Conservation (phyloP, 1,139 yeast genomes). For the Ogataea hybrid region DNA sequence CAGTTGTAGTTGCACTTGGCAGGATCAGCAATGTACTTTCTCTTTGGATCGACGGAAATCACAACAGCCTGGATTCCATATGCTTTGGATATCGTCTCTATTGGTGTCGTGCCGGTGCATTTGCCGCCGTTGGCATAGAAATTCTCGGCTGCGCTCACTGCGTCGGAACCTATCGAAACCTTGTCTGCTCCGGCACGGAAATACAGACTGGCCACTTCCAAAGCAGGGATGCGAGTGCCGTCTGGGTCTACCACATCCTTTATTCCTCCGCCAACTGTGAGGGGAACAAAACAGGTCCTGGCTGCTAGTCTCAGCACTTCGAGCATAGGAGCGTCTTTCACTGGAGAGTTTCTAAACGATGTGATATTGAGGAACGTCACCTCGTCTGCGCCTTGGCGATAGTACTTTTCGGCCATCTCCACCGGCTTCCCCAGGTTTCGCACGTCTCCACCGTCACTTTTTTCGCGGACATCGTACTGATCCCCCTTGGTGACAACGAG, state of each 20-base stretch:
- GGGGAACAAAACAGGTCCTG: slow-evolving; percentile 88
- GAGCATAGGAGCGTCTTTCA: slow-evolving; percentile 91
- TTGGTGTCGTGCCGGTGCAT: slow-evolving; percentile 76
- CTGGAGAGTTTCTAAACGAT: slow-evolving; percentile 89
- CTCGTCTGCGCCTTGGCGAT: slow-evolving; percentile 94
- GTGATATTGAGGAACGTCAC: slow-evolving; percentile 92
- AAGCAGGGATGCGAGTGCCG: slow-evolving; percentile 74
- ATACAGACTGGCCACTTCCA: slow-evolving; percentile 85
- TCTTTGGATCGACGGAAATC: slow-evolving; percentile 92
- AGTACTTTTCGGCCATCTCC: slow-evolving; percentile 85
- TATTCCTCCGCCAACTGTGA: slow-evolving; percentile 98
- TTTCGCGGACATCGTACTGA: slow-evolving; percentile 93
- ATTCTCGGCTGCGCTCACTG: slow-evolving; percentile 84
- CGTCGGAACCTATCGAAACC: slow-evolving; percentile 96
- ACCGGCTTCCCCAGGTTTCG: slow-evolving; percentile 96
- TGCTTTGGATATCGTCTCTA: slow-evolving; percentile 85
- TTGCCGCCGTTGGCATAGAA: slow-evolving; percentile 57
- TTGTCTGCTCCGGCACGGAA: slow-evolving; percentile 97
- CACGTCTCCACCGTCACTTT: slow-evolving; percentile 53
- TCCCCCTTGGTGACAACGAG: slow-evolving; percentile 97
- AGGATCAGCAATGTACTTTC: slow-evolving; percentile 69
- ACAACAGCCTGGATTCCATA: slow-evolving; percentile 98
- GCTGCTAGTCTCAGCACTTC: slow-evolving; percentile 83
- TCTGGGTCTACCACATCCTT: slow-evolving; percentile 85
- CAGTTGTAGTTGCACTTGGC: slow-evolving; percentile 55